Evolutionary conservation across 495 filamentous ascomycete genomes (phyloP), one percentile per base, ranked within the genome.

Genomic region (Xylaria flabelliformis): DNA sequence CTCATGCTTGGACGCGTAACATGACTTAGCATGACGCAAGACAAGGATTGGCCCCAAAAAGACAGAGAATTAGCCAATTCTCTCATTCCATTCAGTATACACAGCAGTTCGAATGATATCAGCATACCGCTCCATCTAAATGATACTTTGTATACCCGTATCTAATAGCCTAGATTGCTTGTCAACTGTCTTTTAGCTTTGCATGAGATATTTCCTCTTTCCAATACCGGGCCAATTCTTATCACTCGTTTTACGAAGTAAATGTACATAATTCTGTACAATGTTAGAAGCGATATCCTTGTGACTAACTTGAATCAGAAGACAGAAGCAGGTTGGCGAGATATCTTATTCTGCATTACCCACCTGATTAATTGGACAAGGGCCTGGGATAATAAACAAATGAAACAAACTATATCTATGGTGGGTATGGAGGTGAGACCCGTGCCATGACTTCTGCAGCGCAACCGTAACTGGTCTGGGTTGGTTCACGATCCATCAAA

Each of bases 401-500:
- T 51, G 50, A 24, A 51, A 10, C n/a, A 24, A 24, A 21, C 21
- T 21, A 10, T 26, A 26, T 26, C 21, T 53, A 12, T 13, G 13
- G 50, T 53, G 50, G 50, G 21, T 53, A 53, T 53, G 13, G 50
- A 53, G 21, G 50, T 53, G 10, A 53, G 50, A 53, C 19, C 10
- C n/a, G 50, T 53, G 24, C 50, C 21, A 12, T 26, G 3, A 53
- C 46, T 51, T 21, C 48, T 51, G 48, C n/a, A 51, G 26, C 64
- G 44, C 26, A 39, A 66, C 64, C 64, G 19, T 32, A 39, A 3
- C 15, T 24, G 29, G 46, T 4, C 44, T 39, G 44, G 64, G 64
- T 46, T 24, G 64, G 64, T 29, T 51, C 46, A 29, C 39, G 44
- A n/a, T 65, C 41, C 41, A 32, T 53, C 46, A 32, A 36, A 64